Evolutionary conservation across 2,329 filamentous ascomycete genomes (phyloP), one percentile per base, ranked within the genome.

Genomic region (Penicillium expansum): DNA sequence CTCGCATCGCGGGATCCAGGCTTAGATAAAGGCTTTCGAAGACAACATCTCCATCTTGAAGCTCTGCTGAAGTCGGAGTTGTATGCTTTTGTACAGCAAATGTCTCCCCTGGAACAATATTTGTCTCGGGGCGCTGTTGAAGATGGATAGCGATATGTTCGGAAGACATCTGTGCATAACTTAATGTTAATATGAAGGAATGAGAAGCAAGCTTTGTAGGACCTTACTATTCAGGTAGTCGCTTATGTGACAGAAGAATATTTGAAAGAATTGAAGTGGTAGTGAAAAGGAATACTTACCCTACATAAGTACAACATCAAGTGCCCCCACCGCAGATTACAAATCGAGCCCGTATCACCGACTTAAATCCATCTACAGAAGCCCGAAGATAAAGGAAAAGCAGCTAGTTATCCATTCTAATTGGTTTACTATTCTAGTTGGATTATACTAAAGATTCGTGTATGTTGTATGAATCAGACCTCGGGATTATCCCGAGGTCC

Each of bases 171-270:
- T 43, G 1, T 43, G 1, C 4, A 16, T 3, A 6, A 43, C 7
- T n/a, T 27, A 2, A 6, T 3, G n/a, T 11, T 1, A n/a, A n/a
- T 43, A 27, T 27, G 8, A 27, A 3, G 4, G 6, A n/a, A 43
- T 27, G 0, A 6, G 11, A 29, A 7, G 9, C 14, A 27, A 43
- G 22, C 4, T 27, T 4, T 27, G 16, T 29, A 11, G 2, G 16
- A 6, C 41, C 41, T n/a, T n/a, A 43, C 41, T 27, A 16, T 14
- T 27, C 16, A n/a, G 2, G 9, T 27, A 1, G 20, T 39, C 18
- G 11, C 5, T 39, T 13, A 67, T 67, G 27, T 74, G 75, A 0
- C n/a, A n/a, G 1, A 67, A 72, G 8, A 67, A 72, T 14, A 20
- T 38, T 38, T 20, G 33, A n/a, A n/a, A n/a, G n/a, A 29, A 7